A percentile compares a stretch with the other conserved stretches of the same genome.
Conservation (phyloP, 257 asterid genomes). For the Buddleja alternifolia region DNA sequence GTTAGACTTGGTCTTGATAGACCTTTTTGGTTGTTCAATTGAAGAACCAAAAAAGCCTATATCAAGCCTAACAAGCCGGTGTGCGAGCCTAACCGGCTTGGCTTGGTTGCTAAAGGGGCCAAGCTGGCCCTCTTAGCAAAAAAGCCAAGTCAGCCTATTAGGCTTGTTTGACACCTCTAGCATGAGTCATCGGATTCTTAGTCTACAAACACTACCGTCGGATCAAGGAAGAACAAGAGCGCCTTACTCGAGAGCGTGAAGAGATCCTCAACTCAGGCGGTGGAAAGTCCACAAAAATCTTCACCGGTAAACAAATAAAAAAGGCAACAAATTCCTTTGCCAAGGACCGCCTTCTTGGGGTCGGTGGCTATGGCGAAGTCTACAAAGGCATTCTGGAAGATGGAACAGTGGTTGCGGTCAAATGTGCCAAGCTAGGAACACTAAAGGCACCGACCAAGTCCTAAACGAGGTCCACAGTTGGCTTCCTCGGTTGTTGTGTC, state of each 20-base stretch:
- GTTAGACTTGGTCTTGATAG: too few relatives aligned
- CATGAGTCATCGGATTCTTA: slow-evolving; percentile 42
- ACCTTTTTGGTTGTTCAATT: too few relatives aligned
- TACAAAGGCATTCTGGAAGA: slow-evolving; percentile 72
- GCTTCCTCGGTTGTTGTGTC: slow-evolving; percentile 89
- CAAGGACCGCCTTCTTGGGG: slow-evolving; percentile 76
- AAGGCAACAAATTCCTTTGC: slow-evolving; percentile 82
- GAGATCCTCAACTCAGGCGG: slow-evolving; percentile 78
- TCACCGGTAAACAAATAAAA: slow-evolving; percentile 75
- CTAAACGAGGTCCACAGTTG: slow-evolving; percentile 87
- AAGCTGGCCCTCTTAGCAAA: too few relatives aligned
- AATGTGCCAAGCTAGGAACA: slow-evolving; percentile 90
- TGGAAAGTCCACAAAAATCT: slow-evolving; percentile 64
- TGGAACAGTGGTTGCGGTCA: slow-evolving; percentile 74
- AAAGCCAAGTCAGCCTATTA: too few relatives aligned
- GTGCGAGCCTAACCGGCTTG: too few relatives aligned
- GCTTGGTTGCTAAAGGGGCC: too few relatives aligned
- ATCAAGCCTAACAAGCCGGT: too few relatives aligned
- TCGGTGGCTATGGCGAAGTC: slow-evolving; percentile 91
- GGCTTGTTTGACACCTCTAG: too few relatives aligned
- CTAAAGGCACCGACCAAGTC: slow-evolving; percentile 85
- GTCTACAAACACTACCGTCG: slow-evolving; percentile 61
- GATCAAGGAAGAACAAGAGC: slow-evolving; percentile 60
- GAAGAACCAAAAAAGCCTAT: too few relatives aligned
- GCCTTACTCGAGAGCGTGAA: slow-evolving; percentile 71